Evolutionary conservation across 257 asterid species (phyloP), one percentile per base, ranked within the genome.

Genomic region (Fraxinus quadrangulata): DNA sequence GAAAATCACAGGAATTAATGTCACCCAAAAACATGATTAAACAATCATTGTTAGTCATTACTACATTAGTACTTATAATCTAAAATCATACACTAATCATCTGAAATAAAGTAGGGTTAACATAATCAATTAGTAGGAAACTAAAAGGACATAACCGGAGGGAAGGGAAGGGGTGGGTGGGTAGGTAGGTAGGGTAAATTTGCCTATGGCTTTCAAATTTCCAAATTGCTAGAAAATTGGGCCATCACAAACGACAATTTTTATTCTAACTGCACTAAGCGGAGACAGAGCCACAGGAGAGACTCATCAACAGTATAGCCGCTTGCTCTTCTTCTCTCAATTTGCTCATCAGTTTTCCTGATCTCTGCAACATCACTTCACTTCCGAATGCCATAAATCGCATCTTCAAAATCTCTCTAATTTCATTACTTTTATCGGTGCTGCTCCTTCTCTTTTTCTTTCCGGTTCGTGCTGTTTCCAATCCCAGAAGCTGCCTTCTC

Each of bases 301-400:
- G 85, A 23, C 98, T 94, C 99, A 92, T 90, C 87, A 95, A 81
- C 17, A 92, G 83, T 6, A 92, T 37, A 26, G 99, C 99, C 69
- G 99, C 99, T 59, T 84, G 88, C 51, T 95, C 99, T 69, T 95
- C 97, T 78, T 94, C 99, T 45, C 90, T 84, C 84, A 93, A 83
- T 67, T 86, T 84, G 81, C 86, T 85, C 91, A 86, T 42, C 75
- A 86, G 78, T 67, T 88, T 89, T 1, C 89, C 86, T 6, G 90
- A 90, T 85, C 89, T 87, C 84, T 73, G 86, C 73, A 81, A 68
- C 76, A 87, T 80, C 72, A 81, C 37, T 40, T 85, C 93, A 26
- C 86, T 85, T 0, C 89, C 90, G 45, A 88, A 68, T 16, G 79
- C 89, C 92, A 83, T 89, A 71, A 89, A 81, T 84, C 88, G 88